Evolutionary conservation across 768 basidiomycete species (phyloP), one percentile per base, ranked within the genome.

Genomic region (Agaricus blazei): DNA sequence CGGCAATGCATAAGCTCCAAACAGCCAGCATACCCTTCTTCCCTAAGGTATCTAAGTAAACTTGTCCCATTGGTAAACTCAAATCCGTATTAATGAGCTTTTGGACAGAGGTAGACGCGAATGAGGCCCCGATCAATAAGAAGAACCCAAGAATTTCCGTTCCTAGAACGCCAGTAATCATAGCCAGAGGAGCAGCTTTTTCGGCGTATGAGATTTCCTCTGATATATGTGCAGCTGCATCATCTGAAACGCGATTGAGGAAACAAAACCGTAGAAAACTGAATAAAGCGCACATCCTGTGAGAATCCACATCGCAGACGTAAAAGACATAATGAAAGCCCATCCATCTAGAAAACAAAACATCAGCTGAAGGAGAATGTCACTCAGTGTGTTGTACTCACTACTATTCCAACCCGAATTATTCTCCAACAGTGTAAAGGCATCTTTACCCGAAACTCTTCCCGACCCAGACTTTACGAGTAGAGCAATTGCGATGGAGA

Each of bases 211-310:
- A 68, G 0, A 80, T 75, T 65, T 85, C 84, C 67, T 85, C 83
- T 12, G 84, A 77, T 36, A 85, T 81, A 59, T 85, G 83, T 4
- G 82, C 83, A 4, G 84, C 81, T 12, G 83, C 84, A 61, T 85
- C 83, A 54, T 85, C 83, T 83, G 24, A 26, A n/a, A 19, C 6
- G 37, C 27, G 28, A 4, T 61, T 28, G 51, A 42, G 27, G 41
- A 29, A 41, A 23, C 31, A 36, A 23, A 38, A n/a, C 19, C 19
- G 19, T 19, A n/a, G 28, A 27, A 28, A 43, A 7, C 11, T 4
- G n/a, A 19, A 37, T 36, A 19, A 4, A 66, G 19, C 80, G 60
- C 52, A 83, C 83, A 85, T 58, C 83, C 83, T 0, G 83, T 84
- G 52, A 85, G 64, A 1, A 80, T 80, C 83, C 83, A 85, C 82